A percentile compares a stretch with the other conserved stretches of the same genome.
Conservation (phyloP, 306 rosid genomes). For the Lithocarpus polystachyus region DNA sequence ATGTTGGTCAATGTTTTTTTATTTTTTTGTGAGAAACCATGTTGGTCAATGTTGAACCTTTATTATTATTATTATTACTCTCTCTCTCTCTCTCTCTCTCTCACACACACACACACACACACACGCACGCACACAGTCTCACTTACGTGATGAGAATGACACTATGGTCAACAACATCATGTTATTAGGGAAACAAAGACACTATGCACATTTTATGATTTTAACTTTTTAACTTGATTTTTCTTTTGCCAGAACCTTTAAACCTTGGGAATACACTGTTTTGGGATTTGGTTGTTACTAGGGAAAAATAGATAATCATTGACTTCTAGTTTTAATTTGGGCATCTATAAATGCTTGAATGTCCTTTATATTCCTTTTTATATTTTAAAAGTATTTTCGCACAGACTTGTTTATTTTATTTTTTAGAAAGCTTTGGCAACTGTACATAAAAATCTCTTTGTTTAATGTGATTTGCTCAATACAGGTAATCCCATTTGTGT, state of each 20-base stretch:
- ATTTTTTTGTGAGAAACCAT: neutral
- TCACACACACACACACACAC: too few species aligned
- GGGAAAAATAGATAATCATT: neutral
- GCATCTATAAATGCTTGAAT: neutral
- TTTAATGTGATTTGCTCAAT: neutral
- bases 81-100: too few species aligned
- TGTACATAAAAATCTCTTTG: neutral
- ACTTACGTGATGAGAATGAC: too few species aligned
- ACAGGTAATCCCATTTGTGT: neutral
- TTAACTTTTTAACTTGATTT: too few species aligned
- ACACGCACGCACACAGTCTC: too few species aligned
- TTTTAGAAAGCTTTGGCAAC: slow-evolving; percentile 1
- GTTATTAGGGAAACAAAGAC: too few species aligned
- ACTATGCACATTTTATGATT: too few species aligned
- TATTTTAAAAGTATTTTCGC: neutral
- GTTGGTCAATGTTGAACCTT: neutral
- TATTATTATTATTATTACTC: neutral
- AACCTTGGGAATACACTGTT: too few species aligned
- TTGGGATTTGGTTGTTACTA: neutral
- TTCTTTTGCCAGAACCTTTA: too few species aligned
- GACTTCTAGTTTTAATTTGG: neutral
- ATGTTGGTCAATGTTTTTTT: neutral
- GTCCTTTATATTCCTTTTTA: neutral
- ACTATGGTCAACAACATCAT: too few species aligned
- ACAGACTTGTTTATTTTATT: neutral